Percentiles rank a stretch among this genome's conserved stretches.
phyloP scores from a whole-genome alignment of 2,329 filamentous ascomycete genomes.

The Fusarium subglutinans region DNA sequence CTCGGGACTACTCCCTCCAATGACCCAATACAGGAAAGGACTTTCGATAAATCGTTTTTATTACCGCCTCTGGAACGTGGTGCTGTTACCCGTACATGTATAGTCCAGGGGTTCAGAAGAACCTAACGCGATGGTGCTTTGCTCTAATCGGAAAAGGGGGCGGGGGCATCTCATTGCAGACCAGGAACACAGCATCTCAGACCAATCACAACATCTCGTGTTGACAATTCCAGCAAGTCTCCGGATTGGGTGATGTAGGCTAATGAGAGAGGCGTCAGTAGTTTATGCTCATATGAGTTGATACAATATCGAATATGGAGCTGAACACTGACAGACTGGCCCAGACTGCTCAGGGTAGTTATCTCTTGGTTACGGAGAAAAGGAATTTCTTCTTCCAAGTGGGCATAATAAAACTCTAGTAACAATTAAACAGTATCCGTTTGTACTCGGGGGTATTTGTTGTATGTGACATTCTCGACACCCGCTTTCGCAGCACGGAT shows the following conservation, averaged over 20 bases:
- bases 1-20: background rate
- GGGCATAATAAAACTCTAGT: slow-evolving; percentile 3
- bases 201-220: slow-evolving; percentile 9
- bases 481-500: slow-evolving; percentile 18
- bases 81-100: background rate
- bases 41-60: background rate
- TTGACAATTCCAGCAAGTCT: slow-evolving; percentile 20
- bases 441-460: slow-evolving; percentile 2
- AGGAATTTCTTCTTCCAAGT: background rate
- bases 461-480: slow-evolving; percentile 1
- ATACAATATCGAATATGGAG: background rate
- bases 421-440: background rate
- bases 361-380: background rate
- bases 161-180: slow-evolving; percentile 6
- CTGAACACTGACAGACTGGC: background rate
- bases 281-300: background rate
- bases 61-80: slow-evolving; percentile 6
- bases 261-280: slow-evolving; percentile 11
- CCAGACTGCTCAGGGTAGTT: background rate
- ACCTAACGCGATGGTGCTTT: background rate
- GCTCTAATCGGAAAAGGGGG: slow-evolving; percentile 18
- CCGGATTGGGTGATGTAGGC: slow-evolving; percentile 6
- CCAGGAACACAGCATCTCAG: background rate
- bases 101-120: slow-evolving; percentile 11
- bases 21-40: background rate